These are phyloP conservation scores for Nicotiana knightiana DNA, from an alignment of 257 asterid species.

Conservation along the genomic window DNA sequence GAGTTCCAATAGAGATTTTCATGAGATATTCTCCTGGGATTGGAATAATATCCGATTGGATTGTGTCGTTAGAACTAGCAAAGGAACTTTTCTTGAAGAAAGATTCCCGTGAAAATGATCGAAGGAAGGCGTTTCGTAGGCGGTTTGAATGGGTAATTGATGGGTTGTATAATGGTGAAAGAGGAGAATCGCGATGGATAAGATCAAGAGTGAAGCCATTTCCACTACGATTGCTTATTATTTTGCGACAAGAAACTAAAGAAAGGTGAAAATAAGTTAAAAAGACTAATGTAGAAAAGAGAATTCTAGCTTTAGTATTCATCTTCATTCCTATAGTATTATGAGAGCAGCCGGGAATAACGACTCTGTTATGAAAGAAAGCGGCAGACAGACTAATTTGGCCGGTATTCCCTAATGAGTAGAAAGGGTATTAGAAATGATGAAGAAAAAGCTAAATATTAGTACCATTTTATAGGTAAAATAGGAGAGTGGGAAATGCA, in stretches of 20 bases:
- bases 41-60: not conserved
- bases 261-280: slow-evolving; percentile 1
- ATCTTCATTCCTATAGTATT: not conserved
- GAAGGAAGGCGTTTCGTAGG: slow-evolving; percentile 15
- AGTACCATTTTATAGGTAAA: slow-evolving; percentile 2
- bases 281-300: not conserved
- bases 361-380: no score
- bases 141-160: slow-evolving; percentile 23
- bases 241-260: not conserved
- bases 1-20: slow-evolving; percentile 32
- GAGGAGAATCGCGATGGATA: slow-evolving; percentile 41
- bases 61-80: not conserved
- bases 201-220: slow-evolving; percentile 45
- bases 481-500: not conserved
- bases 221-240: not conserved
- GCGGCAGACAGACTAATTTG: no score
- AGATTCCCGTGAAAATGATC: slow-evolving; percentile 41
- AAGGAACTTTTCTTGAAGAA: not conserved
- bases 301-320: not conserved
- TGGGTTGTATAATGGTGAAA: slow-evolving; percentile 31
- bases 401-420: no score
- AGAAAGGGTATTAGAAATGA: not conserved
- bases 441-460: not conserved
- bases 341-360: no score
- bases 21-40: slow-evolving; percentile 26